Base-by-base conservation (phyloP, 1,139 yeast genomes). In the Blastobotrys serpentis region DNA sequence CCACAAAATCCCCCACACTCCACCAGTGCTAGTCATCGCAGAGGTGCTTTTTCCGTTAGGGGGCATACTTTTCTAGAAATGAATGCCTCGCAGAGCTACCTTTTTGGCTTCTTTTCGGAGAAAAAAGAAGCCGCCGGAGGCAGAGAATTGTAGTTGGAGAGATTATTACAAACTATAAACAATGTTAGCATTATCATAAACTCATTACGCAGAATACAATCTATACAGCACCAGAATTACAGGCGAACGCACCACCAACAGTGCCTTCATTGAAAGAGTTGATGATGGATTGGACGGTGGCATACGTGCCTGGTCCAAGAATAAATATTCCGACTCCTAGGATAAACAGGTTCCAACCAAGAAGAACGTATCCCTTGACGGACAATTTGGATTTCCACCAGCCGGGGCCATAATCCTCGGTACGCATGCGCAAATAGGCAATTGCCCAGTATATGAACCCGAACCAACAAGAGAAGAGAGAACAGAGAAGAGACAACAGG, bases 371-470 rank as follows among this genome's bases (percentile, higher is more conserved):
- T 22, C 34, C 33, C 32, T 39, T 39, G 23, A 11, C 26, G 40
- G 40, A 18, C 54, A 66, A 51, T 32, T 56, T 16, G 45, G 48
- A 33, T 21, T 58, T 71, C 50, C 55, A 39, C 58, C 72, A 62
- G 32, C 64, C 66, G 16, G 57, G 52, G 8, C 58, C 59, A 30
- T 57, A 54, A 17, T 55, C 58, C 44, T 64, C 63, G 23, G 54
- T 54, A 14, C 67, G 53, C 48, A 66, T 51, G 32, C 56, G 73
- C 59, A 79, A 71, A 62, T 64, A 79, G 0, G 84, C 84, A 30
- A 77, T 73, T n/a, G 82, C 83, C 84, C 84, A 80, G 58, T 79
- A 80, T 17, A 79, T 76, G 58, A 77, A 80, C 0, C 84, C 84
- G 57, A 80, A 80, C 81, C 82, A 80, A 60, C 83, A 77, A 61